Conservation (phyloP, 164 flowering plant genomes). For the Pachysandra terminalis region DNA sequence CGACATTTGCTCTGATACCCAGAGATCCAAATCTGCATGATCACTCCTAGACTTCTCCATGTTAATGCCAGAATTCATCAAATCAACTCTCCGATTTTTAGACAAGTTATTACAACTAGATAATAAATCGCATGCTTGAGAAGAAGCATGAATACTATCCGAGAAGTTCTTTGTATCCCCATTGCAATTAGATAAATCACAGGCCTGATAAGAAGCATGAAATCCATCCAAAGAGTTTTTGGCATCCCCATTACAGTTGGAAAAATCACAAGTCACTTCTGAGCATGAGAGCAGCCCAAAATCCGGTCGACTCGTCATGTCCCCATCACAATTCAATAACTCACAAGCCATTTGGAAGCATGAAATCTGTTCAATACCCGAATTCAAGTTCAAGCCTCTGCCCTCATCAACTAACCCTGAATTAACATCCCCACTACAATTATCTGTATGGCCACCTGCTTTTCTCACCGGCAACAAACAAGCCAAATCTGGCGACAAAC, state of each 20-base stretch:
- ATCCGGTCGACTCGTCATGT: background rate
- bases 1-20: background rate
- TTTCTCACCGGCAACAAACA: conserved; percentile 5
- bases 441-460: background rate
- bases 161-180: no score
- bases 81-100: background rate
- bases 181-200: background rate
- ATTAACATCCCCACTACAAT: background rate
- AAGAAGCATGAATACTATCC: no score
- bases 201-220: background rate
- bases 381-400: conserved; percentile 2
- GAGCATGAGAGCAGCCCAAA: conserved; percentile 1
- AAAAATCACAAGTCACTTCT: background rate
- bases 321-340: background rate
- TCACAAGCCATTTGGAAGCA: background rate
- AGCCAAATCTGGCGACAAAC: background rate
- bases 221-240: background rate
- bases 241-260: conserved; percentile 2
- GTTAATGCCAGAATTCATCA: background rate
- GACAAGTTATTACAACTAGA: background rate
- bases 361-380: conserved; percentile 9
- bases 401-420: conserved; percentile 2
- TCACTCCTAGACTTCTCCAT: conserved; percentile 3
- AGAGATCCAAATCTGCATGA: background rate
- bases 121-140: no score